Evolutionary conservation across 192 early-diverging fungal species (phyloP).

Genomic region (Backusella westeae): DNA sequence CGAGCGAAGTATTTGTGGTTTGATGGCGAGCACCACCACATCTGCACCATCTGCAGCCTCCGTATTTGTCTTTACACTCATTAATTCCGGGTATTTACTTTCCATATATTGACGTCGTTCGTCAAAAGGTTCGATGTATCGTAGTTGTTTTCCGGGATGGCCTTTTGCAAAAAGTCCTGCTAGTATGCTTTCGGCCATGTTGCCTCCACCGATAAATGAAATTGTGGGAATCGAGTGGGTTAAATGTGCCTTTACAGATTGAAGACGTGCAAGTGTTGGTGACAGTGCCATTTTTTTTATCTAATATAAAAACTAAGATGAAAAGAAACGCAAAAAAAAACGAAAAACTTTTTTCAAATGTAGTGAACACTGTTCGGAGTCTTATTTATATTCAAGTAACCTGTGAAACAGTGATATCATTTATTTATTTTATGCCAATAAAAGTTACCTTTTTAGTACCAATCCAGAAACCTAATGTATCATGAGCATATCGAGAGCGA

Average conservation of each 20-base stretch:
- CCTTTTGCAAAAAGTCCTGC: conserved; percentile 80
- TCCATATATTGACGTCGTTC: conserved; percentile 63
- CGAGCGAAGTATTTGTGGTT: conserved; percentile 83
- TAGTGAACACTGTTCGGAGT: background rate
- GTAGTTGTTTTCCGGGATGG: conserved; percentile 61
- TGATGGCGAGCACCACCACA: conserved; percentile 87
- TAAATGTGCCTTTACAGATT: background rate
- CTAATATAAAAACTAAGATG: background rate
- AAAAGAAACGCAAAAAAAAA: background rate
- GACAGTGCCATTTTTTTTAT: background rate
- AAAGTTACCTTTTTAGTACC: background rate
- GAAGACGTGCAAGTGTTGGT: background rate
- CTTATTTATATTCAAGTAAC: background rate
- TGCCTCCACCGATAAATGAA: conserved; percentile 87
- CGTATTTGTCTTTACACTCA: conserved; percentile 59
- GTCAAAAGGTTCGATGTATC: conserved; percentile 77
- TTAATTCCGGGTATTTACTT: conserved; percentile 56
- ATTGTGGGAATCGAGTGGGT: conserved; percentile 31
- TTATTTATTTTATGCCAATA: no score
- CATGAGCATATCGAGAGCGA: no score
- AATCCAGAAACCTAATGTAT: no score
- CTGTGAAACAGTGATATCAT: background rate
- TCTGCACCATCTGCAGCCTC: conserved; percentile 61
- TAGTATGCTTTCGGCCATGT: conserved; percentile 93
- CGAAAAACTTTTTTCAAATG: background rate